These are phyloP conservation scores for Cyclotella kingstonii DNA, from an alignment of 108 stramenopile genomes.

Conservation along the genomic window DNA sequence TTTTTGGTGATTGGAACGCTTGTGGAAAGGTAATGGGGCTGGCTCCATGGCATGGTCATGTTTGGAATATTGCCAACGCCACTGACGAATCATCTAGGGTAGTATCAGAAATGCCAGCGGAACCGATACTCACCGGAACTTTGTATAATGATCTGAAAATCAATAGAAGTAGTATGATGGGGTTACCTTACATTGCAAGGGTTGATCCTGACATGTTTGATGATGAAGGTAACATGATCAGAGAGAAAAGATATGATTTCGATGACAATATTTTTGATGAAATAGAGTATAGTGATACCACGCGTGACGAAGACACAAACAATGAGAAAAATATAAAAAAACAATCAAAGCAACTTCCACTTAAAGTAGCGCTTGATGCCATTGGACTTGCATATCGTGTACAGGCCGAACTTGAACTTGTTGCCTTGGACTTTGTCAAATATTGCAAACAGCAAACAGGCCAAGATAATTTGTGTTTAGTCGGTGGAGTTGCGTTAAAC, in stretches of 20 bases:
- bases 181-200: constrained; percentile 61
- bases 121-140: constrained; percentile 54
- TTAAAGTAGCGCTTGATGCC: constrained; percentile 77
- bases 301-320: constrained; percentile 3
- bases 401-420: constrained; percentile 81
- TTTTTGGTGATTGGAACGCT: constrained; percentile 96
- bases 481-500: constrained; percentile 94
- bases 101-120: constrained; percentile 32
- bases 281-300: not conserved
- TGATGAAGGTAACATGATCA: constrained; percentile 53
- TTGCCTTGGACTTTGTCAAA: constrained; percentile 78
- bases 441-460: constrained; percentile 82
- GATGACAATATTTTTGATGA: constrained; percentile 58
- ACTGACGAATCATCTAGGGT: constrained; percentile 10
- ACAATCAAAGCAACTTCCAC: constrained; percentile 55
- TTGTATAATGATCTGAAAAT: constrained; percentile 69
- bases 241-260: constrained; percentile 71
- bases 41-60: constrained; percentile 84
- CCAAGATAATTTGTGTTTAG: constrained; percentile 80
- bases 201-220: constrained; percentile 81
- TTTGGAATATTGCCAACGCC: constrained; percentile 57
- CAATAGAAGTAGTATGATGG: constrained; percentile 55
- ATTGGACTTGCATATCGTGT: constrained; percentile 74
- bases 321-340: constrained; percentile 4
- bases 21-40: constrained; percentile 97